Evolutionary conservation across 371 early-diverging fungal genomes (phyloP), one percentile per base, ranked within the genome.

Genomic region (Cokeromyces recurvatus): DNA sequence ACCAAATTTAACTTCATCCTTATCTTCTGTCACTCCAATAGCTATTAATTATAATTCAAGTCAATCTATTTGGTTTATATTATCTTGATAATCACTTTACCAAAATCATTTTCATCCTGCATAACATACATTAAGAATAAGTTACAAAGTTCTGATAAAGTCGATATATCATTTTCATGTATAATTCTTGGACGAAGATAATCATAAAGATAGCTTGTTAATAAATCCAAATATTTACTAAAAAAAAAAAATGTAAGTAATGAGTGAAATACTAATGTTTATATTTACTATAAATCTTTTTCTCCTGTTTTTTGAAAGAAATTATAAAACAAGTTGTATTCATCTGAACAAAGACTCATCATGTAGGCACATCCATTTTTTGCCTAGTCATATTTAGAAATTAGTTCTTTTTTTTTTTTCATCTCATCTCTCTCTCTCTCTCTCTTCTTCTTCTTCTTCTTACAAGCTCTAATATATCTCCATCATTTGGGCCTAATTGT

Each of bases 131-230:
- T 68, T 21, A 77, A 74, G 46, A 95, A 79, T 20, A 87, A 76
- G 38, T 81, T 77, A 53, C 91, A 91, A 8, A 94, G 63, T 31
- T 86, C 92, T 0, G 92, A 86, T n/a, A 95, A 73, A 15, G 71
- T 74, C 35, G 82, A 81, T 11, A 90, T 87, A 27, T 82, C 71
- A 25, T 78, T 71, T 56, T 94, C 92, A 46, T 88, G 88, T 39
- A 92, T 84, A 32, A 95, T 89, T 2, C 86, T 71, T 22, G 95
- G 92, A 4, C 95, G 82, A 16, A 93, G 76, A 38, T 86, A 79
- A 51, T 94, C 90, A 54, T 91, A 89, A 17, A 95, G 71, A 51
- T 82, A 69, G 42, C 78, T 73, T 27, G 75, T 68, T 7, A 86
- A 48, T 0, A 68, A 53, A 48, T 90, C 89, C 16, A 91, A 59